These are phyloP conservation scores for Thymus quinquecostatus DNA, from an alignment of 257 asterid genomes.

Conservation along the genomic window DNA sequence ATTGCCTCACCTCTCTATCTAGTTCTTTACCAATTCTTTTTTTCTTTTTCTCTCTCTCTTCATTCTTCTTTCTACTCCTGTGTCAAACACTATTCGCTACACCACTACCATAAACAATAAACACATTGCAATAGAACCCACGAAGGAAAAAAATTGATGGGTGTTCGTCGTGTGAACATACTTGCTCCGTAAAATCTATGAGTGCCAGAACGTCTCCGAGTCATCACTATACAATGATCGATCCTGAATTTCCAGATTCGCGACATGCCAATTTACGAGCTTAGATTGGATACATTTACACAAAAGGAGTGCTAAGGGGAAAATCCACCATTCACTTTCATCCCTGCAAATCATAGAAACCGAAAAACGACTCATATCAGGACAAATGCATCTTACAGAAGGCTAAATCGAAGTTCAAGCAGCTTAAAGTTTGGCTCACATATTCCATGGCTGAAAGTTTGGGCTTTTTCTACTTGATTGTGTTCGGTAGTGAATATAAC, in stretches of 20 bases:
- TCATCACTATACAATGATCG: constrained; percentile 91
- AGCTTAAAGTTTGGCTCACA: constrained; percentile 51
- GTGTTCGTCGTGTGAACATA: constrained; percentile 53
- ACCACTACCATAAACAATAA: constrained; percentile 34
- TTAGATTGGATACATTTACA: constrained; percentile 89
- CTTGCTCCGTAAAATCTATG: constrained; percentile 49
- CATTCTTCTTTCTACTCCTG: constrained; percentile 57
- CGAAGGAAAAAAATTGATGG: constrained; percentile 56
- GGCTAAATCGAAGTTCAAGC: background rate
- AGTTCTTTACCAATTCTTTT: constrained; percentile 30
- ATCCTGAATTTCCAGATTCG: constrained; percentile 95
- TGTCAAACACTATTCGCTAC: constrained; percentile 51
- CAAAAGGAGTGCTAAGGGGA: constrained; percentile 77
- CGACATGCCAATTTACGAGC: constrained; percentile 93
- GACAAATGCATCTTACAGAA: background rate
- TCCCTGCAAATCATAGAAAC: constrained; percentile 63
- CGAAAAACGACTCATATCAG: background rate
- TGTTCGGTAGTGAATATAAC: constrained; percentile 62
- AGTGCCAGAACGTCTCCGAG: constrained; percentile 90
- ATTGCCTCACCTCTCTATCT: constrained; percentile 42
- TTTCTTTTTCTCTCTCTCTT: constrained; percentile 26
- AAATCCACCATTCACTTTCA: constrained; percentile 99
- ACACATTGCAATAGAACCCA: constrained; percentile 52
- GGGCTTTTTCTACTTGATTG: constrained; percentile 73
- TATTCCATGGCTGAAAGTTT: constrained; percentile 92